These are phyloP conservation scores for Pestalotiopsis sp. DNA, from an alignment of 2,329 filamentous ascomycete species.

Conservation along the genomic window DNA sequence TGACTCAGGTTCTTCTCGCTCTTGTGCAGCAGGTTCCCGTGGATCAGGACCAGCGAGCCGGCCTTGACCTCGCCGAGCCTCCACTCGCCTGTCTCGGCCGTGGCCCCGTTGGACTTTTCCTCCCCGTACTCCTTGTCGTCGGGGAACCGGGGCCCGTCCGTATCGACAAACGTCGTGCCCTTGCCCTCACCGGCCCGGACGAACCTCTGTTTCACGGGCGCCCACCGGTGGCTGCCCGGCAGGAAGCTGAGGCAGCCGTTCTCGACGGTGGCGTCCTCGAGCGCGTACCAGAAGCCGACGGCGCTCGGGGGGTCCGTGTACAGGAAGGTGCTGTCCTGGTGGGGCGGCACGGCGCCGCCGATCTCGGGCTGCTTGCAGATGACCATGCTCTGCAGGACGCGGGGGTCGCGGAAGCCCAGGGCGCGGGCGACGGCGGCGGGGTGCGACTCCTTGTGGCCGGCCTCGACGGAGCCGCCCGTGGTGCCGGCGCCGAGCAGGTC, in stretches of 20 bases:
- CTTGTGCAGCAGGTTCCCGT: conserved; percentile 95
- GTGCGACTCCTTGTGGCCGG: conserved; percentile 37
- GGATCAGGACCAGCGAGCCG: conserved; percentile 88
- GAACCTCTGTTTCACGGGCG: conserved; percentile 72
- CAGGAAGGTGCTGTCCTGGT: conserved; percentile 91
- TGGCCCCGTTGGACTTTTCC: conserved; percentile 34
- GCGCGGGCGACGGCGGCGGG: conserved; percentile 67
- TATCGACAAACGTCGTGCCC: conserved; percentile 74
- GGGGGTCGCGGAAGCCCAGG: conserved; percentile 76
- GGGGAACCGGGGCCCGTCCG: conserved; percentile 68
- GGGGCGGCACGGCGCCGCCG: conserved; percentile 85
- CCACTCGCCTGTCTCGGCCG: conserved; percentile 60
- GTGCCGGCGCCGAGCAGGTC: conserved; percentile 37
- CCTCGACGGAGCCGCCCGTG: conserved; percentile 44
- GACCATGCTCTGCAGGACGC: conserved; percentile 89
- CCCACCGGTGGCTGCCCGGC: conserved; percentile 75
- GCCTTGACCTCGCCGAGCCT: conserved; percentile 86
- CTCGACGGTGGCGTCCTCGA: conserved; percentile 84
- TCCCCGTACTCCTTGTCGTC: conserved; percentile 50
- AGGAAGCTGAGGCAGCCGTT: conserved; percentile 92
- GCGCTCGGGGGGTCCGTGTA: conserved; percentile 89
- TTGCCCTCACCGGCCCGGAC: conserved; percentile 59
- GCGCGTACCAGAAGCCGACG: conserved; percentile 95
- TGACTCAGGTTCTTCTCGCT: conserved; percentile 88
- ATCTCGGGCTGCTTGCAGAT: conserved; percentile 99